A percentile compares a stretch with the other conserved stretches of the same genome.
These are phyloP conservation scores for Penicillium psychrofluorescens DNA, from an alignment of 495 filamentous ascomycete genomes.

Conservation along the genomic window DNA sequence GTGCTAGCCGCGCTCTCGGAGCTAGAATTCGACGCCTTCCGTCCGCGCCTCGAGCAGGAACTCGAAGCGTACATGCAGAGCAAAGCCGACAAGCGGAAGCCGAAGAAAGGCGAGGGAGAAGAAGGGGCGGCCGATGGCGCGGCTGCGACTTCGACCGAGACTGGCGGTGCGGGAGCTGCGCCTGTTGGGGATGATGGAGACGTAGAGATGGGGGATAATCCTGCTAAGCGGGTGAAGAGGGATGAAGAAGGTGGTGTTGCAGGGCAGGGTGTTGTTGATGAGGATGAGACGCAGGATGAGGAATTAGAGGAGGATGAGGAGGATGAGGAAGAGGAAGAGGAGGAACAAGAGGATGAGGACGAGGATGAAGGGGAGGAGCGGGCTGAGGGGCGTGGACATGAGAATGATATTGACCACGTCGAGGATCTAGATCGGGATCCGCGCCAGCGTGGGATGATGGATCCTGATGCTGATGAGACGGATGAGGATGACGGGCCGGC, in stretches of 20 bases:
- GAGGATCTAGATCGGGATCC: slow-evolving; percentile 47
- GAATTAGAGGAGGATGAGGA: slow-evolving; percentile 47
- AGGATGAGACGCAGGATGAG: slow-evolving; percentile 47
- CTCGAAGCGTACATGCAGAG: slow-evolving; percentile 53
- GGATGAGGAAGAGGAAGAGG: slow-evolving; percentile 47
- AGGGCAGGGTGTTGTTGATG: slow-evolving; percentile 35
- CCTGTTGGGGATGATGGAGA: slow-evolving; percentile 31
- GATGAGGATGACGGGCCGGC: slow-evolving; percentile 36
- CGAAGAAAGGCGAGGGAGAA: slow-evolving; percentile 40
- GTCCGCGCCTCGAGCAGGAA: slow-evolving; percentile 52
- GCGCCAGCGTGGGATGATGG: slow-evolving; percentile 18
- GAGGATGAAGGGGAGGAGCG: slow-evolving; percentile 33
- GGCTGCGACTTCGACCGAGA: slow-evolving; percentile 26
- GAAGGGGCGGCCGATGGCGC: slow-evolving; percentile 14
- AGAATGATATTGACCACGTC: slow-evolving; percentile 58
- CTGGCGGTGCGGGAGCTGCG: slow-evolving; percentile 24
- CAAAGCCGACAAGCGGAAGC: slow-evolving; percentile 58
- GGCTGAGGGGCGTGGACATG: slow-evolving; percentile 29
- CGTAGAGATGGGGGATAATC: slow-evolving; percentile 29
- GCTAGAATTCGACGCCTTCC: slow-evolving; percentile 75
- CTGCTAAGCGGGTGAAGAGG: slow-evolving; percentile 41
- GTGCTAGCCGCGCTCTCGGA: slow-evolving; percentile 77
- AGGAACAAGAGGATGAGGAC: slow-evolving; percentile 40
- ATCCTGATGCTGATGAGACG: slow-evolving; percentile 37
- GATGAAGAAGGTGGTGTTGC: slow-evolving; percentile 32